Evolutionary conservation across 2,329 filamentous ascomycete genomes (phyloP).

Genomic region (Verticillium albo-atrum): DNA sequence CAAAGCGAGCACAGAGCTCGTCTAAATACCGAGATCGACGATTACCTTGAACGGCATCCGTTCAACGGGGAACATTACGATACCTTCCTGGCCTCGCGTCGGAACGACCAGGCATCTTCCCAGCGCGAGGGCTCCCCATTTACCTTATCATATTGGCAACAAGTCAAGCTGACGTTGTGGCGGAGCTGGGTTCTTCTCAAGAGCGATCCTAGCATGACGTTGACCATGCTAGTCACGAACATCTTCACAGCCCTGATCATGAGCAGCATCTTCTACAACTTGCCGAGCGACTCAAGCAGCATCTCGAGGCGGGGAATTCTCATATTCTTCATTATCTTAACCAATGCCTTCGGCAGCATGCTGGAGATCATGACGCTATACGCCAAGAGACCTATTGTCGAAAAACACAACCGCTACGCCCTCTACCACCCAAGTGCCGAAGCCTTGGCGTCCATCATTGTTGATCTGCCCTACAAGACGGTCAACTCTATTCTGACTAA

Average conservation of each 20-base stretch:
- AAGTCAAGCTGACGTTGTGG: slow-evolving; percentile 15
- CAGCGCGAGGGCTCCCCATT: slow-evolving; percentile 9
- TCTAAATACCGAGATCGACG: slow-evolving; percentile 3
- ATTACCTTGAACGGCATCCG: slow-evolving; percentile 3
- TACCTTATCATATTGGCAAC: slow-evolving; percentile 15
- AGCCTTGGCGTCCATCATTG: slow-evolving; percentile 33
- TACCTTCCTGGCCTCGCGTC: slow-evolving; percentile 1
- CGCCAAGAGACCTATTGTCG: slow-evolving; percentile 23
- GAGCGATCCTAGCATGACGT: slow-evolving; percentile 13
- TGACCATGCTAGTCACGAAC: slow-evolving; percentile 20
- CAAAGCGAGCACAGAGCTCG: background rate
- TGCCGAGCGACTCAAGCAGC: slow-evolving; percentile 46
- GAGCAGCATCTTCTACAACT: slow-evolving; percentile 61
- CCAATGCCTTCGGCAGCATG: slow-evolving; percentile 38
- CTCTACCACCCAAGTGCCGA: slow-evolving; percentile 26
- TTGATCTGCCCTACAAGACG: slow-evolving; percentile 40
- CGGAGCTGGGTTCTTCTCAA: slow-evolving; percentile 12
- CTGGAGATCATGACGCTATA: slow-evolving; percentile 25
- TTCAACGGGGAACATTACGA: slow-evolving; percentile 2
- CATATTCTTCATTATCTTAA: slow-evolving; percentile 30
- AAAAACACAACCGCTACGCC: slow-evolving; percentile 25
- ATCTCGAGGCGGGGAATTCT: slow-evolving; percentile 44
- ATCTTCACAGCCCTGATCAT: slow-evolving; percentile 62
- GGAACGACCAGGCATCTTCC: slow-evolving; percentile 1
- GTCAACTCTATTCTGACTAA: slow-evolving; percentile 50